These are phyloP conservation scores for Piper longum DNA, from an alignment of 164 flowering plant species.

Conservation along the genomic window DNA sequence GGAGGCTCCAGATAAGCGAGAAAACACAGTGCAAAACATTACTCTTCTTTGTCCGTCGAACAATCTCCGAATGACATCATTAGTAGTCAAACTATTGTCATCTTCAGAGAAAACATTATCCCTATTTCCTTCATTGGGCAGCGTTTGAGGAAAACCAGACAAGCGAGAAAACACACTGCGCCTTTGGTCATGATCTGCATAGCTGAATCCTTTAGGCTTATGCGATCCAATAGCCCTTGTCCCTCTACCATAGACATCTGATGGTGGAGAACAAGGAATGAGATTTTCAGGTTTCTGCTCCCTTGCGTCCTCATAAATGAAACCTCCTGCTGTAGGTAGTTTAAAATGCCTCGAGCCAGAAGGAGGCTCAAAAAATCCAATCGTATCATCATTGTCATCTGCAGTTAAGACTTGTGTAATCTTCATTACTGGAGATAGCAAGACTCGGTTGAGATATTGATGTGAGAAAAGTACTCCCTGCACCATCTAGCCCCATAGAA, in stretches of 20 bases:
- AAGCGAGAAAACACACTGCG: conserved; percentile 37
- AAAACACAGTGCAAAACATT: too few relatives aligned
- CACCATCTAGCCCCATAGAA: background rate
- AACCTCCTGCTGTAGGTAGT: background rate
- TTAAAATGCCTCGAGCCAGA: background rate
- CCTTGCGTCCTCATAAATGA: background rate
- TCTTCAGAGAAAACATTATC: too few relatives aligned
- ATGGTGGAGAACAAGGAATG: background rate
- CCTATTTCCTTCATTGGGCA: too few relatives aligned
- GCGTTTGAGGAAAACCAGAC: conserved; percentile 4
- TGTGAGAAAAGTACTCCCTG: background rate
- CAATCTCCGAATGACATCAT: background rate
- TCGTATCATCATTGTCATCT: background rate
- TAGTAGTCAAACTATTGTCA: background rate
- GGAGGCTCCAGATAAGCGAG: too few relatives aligned
- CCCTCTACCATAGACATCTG: background rate
- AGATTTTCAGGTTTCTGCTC: background rate
- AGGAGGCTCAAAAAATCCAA: background rate
- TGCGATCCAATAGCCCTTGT: background rate
- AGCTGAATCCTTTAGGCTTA: background rate
- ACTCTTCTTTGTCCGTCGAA: background rate
- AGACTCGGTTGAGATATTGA: background rate
- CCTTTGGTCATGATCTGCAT: conserved; percentile 11
- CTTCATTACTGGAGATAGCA: background rate
- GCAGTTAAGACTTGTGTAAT: background rate